Evolutionary conservation across 2,329 filamentous ascomycete species (phyloP).

Genomic region (Dryadomyces quercivorus): DNA sequence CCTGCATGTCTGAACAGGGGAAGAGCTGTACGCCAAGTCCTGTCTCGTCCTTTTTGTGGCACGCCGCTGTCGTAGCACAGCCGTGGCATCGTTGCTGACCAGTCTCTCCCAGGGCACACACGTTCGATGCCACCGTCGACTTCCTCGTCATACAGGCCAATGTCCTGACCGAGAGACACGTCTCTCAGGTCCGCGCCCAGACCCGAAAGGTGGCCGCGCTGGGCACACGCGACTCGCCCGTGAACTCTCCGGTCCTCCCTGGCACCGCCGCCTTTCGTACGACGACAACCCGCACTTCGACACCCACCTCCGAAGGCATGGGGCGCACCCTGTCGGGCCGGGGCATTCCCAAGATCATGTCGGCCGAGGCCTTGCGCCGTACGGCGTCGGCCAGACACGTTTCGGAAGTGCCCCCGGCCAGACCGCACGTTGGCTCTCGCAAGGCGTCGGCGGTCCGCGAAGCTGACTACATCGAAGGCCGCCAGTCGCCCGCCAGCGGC

Average conservation of each 20-base stretch:
- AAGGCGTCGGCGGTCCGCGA: background rate
- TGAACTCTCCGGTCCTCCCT: slow-evolving; percentile 34
- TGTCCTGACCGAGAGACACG: slow-evolving; percentile 84
- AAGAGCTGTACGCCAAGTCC: slow-evolving; percentile 45
- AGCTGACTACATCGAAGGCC: background rate
- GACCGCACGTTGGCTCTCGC: background rate
- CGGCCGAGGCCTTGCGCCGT: slow-evolving; percentile 35
- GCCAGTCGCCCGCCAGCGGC: background rate
- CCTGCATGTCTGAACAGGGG: slow-evolving; percentile 45
- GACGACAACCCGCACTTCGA: background rate
- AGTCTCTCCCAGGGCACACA: slow-evolving; percentile 42
- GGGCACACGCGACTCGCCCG: slow-evolving; percentile 39
- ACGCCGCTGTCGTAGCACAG: slow-evolving; percentile 12
- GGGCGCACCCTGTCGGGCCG: slow-evolving; percentile 35
- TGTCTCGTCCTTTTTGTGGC: background rate
- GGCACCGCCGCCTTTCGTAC: background rate
- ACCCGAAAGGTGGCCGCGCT: slow-evolving; percentile 60
- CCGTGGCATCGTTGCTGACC: background rate
- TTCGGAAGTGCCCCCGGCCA: slow-evolving; percentile 8
- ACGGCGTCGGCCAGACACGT: slow-evolving; percentile 29
- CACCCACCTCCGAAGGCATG: slow-evolving; percentile 31
- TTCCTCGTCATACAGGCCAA: slow-evolving; percentile 90
- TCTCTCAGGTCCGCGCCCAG: slow-evolving; percentile 80
- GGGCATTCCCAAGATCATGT: background rate
- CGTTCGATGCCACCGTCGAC: slow-evolving; percentile 73